These are phyloP conservation scores for Solanum habrochaites DNA, from an alignment of 257 asterid genomes.

Conservation along the genomic window DNA sequence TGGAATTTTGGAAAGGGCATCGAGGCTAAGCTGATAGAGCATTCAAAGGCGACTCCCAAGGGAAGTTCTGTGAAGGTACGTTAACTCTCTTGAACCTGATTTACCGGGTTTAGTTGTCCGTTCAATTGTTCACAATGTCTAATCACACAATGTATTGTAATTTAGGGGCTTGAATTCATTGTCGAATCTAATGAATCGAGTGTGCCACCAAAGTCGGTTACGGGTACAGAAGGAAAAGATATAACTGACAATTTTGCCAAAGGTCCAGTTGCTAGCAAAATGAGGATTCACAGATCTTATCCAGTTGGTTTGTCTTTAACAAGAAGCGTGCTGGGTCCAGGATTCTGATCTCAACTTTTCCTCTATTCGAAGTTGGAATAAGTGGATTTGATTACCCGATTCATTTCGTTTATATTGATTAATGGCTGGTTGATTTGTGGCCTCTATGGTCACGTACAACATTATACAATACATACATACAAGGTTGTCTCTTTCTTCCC, in stretches of 20 bases:
- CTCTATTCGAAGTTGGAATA: background rate
- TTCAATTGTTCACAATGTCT: background rate
- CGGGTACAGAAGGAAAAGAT: slow-evolving; percentile 14
- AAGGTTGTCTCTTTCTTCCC: background rate
- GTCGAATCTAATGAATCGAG: slow-evolving; percentile 34
- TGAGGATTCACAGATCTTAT: slow-evolving; percentile 57
- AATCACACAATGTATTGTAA: background rate
- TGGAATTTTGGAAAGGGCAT: slow-evolving; percentile 31
- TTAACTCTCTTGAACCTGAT: background rate
- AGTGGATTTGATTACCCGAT: background rate
- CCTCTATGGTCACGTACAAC: background rate
- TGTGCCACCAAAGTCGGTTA: slow-evolving; percentile 5
- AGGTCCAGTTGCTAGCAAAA: slow-evolving; percentile 25
- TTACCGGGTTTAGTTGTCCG: background rate
- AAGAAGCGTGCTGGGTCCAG: slow-evolving; percentile 22
- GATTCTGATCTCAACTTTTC: background rate
- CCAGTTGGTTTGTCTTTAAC: slow-evolving; percentile 54
- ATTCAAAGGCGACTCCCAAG: slow-evolving; percentile 22
- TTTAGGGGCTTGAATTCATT: slow-evolving; percentile 66
- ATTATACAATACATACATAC: background rate
- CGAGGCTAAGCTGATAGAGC: slow-evolving; percentile 43
- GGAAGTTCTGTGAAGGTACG: slow-evolving; percentile 32
- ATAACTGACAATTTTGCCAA: slow-evolving; percentile 7
- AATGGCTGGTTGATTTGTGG: background rate
- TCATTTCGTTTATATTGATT: background rate